A percentile compares a stretch with the other conserved stretches of the same genome.
Conservation (phyloP, 139 green algal genomes). For the Chlamydomonas asymmetrica region DNA sequence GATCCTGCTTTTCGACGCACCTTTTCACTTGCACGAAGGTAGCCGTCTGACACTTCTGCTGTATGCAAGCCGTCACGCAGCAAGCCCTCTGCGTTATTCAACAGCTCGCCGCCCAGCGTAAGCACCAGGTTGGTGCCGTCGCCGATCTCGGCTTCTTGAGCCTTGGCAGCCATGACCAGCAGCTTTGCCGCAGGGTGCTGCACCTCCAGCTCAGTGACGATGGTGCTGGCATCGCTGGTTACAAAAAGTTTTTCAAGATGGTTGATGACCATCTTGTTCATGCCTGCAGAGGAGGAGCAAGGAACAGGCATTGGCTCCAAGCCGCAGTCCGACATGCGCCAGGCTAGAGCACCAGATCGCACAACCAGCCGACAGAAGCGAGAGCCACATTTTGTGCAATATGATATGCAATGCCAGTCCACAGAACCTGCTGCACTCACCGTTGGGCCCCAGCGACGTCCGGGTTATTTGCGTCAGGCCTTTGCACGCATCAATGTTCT, state of each 20-base stretch:
- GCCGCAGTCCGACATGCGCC: too few species aligned
- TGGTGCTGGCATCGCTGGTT: conserved; percentile 94
- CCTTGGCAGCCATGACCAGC: conserved; percentile 89
- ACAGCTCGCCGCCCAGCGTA: conserved; percentile 92
- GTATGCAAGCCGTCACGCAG: conserved; percentile 92
- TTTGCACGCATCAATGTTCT: conserved; percentile 98
- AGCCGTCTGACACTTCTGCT: conserved; percentile 93
- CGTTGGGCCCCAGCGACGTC: conserved; percentile 95
- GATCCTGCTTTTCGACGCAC: conserved; percentile 26
- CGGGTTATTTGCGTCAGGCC: conserved; percentile 88
- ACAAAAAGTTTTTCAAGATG: conserved; percentile 99
- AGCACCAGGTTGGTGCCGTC: conserved; percentile 98
- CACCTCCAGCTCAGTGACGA: conserved; percentile 95
- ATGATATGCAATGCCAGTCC: neutral
- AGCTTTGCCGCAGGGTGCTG: conserved; percentile 96
- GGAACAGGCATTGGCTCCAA: too few species aligned
- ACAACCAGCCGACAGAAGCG: too few species aligned
- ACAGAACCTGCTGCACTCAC: conserved; percentile 50
- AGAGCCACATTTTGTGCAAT: too few species aligned
- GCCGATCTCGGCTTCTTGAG: conserved; percentile 95
- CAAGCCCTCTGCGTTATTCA: conserved; percentile 86
- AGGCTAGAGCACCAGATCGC: too few species aligned
- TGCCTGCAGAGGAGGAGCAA: too few species aligned
- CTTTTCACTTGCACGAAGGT: conserved; percentile 81
- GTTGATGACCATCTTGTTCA: conserved; percentile 99